Percentiles rank a stretch among this genome's conserved stretches.
Conservation (phyloP, 208 protist genomes). For the Trypanosoma scelopori region DNA sequence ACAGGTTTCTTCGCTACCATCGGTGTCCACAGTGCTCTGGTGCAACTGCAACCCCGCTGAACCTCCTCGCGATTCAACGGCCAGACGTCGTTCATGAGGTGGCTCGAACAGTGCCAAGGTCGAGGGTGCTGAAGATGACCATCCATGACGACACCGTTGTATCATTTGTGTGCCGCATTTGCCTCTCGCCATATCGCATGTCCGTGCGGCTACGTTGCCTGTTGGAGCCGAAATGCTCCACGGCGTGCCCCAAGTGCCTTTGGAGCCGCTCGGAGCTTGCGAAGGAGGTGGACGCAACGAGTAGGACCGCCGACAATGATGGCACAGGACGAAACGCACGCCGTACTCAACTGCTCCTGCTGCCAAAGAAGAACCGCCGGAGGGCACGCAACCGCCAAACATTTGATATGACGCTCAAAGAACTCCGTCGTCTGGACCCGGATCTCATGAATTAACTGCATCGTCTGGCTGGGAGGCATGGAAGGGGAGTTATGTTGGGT, state of each 20-base stretch:
- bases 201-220: constrained; percentile 59
- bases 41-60: constrained; percentile 37
- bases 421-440: constrained; percentile 40
- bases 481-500: no score
- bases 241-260: constrained; percentile 79
- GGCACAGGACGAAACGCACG: not conserved
- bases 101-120: constrained; percentile 43
- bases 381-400: constrained; percentile 31
- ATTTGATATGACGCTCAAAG: constrained; percentile 31
- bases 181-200: constrained; percentile 69
- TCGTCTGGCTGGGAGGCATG: not conserved
- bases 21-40: constrained; percentile 77
- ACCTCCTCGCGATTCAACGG: constrained; percentile 65
- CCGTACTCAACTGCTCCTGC: constrained; percentile 11
- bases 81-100: constrained; percentile 76
- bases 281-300: constrained; percentile 24
- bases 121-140: constrained; percentile 46
- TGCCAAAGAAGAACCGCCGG: constrained; percentile 16
- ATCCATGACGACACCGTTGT: constrained; percentile 52
- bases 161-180: constrained; percentile 76
- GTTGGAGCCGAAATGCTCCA: constrained; percentile 30
- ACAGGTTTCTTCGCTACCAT: constrained; percentile 54
- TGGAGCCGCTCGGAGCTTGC: constrained; percentile 27
- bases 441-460: constrained; percentile 41
- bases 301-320: no score